phyloP scores from a whole-genome alignment of 768 basidiomycete species.

The Trametes cingulata region DNA sequence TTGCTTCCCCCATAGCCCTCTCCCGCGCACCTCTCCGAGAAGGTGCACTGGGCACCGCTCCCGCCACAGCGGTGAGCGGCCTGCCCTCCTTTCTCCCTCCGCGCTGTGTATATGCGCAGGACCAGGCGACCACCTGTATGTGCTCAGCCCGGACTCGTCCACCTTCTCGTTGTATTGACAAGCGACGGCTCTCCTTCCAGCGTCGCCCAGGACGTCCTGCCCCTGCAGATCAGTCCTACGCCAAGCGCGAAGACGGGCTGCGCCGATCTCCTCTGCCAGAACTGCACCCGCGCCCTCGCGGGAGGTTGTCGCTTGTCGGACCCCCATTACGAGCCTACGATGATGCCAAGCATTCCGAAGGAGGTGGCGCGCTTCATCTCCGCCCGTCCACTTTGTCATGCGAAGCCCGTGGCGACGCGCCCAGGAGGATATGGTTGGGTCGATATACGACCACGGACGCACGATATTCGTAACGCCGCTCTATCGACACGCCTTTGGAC shows the following conservation, averaged over 20 bases:
- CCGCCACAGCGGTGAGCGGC: constrained; percentile 18
- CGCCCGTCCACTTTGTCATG: background rate
- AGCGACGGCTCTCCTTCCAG: background rate
- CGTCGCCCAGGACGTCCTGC: background rate
- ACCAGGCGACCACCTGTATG: background rate
- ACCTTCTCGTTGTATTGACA: background rate
- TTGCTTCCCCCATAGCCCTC: background rate
- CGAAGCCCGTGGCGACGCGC: too few relatives aligned
- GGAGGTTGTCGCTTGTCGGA: background rate
- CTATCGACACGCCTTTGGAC: too few relatives aligned
- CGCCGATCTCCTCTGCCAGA: background rate
- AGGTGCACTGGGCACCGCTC: constrained; percentile 2
- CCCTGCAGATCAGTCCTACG: background rate
- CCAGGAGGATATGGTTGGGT: too few relatives aligned
- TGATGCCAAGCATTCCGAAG: constrained; percentile 6
- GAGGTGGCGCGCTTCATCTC: background rate
- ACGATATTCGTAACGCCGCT: too few relatives aligned
- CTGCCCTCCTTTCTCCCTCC: background rate
- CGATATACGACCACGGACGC: too few relatives aligned
- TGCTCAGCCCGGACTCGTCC: background rate
- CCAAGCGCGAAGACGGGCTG: background rate
- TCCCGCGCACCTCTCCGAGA: constrained; percentile 11
- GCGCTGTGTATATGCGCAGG: background rate
- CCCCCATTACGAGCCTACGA: background rate
- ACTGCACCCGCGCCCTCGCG: background rate